These are phyloP conservation scores for Phyllosticta citriasiana DNA, from an alignment of 2,329 filamentous ascomycete species.

Conservation along the genomic window DNA sequence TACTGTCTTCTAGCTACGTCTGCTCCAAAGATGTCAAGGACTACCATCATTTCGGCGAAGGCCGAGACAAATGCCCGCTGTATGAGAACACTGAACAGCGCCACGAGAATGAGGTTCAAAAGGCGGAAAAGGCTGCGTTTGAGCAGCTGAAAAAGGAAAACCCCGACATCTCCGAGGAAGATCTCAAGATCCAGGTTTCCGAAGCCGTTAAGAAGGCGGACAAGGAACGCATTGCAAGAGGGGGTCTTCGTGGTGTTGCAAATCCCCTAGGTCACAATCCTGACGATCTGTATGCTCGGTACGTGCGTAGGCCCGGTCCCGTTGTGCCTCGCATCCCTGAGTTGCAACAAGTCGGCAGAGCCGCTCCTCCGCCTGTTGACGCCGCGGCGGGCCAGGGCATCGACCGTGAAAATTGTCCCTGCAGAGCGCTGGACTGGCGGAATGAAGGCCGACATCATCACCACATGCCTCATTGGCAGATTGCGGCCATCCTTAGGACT, in stretches of 20 bases:
- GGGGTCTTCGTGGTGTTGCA: not conserved
- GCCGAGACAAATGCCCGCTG: conserved; percentile 49
- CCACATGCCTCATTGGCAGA: no score
- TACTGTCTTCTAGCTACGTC: conserved; percentile 51
- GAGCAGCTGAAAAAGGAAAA: conserved; percentile 48
- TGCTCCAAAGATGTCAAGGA: conserved; percentile 54
- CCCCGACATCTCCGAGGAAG: conserved; percentile 48
- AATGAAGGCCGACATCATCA: no score
- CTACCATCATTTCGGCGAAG: conserved; percentile 63
- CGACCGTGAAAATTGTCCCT: no score
- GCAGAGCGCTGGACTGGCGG: no score
- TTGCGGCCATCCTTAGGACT: no score
- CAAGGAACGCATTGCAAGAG: conserved; percentile 8
- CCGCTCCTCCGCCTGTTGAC: no score
- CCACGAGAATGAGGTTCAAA: conserved; percentile 53
- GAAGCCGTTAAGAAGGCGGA: conserved; percentile 36
- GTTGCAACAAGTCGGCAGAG: no score
- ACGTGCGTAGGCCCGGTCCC: no score
- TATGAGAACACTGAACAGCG: conserved; percentile 53
- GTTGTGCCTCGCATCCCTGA: no score
- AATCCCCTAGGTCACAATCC: no score
- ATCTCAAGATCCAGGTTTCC: conserved; percentile 51
- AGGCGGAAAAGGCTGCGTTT: conserved; percentile 50
- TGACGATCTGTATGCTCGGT: no score
- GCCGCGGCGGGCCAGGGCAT: no score